Conservation (phyloP, 2,329 filamentous ascomycete genomes). For the Rutstroemia sp. region DNA sequence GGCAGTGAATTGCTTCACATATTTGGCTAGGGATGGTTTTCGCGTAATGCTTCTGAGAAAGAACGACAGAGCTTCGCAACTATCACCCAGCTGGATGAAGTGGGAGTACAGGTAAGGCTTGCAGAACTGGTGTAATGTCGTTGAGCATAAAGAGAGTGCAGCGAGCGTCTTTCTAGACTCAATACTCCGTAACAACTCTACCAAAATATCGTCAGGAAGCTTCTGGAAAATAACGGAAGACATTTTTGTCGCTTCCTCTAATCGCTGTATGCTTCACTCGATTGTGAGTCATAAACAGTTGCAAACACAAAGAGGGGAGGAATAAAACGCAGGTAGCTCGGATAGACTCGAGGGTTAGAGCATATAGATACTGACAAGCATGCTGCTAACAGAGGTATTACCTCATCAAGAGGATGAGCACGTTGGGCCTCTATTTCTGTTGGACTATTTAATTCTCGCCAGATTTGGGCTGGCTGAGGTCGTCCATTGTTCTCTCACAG, state of each 20-base stretch:
- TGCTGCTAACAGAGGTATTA: too few relatives aligned
- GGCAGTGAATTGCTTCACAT: conserved; percentile 1
- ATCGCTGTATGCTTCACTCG: background rate
- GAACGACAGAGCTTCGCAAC: background rate
- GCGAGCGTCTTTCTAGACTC: background rate
- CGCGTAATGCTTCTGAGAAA: conserved; percentile 2
- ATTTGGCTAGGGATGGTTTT: background rate
- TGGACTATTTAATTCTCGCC: too few relatives aligned
- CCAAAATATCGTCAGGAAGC: background rate
- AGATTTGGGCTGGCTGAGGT: too few relatives aligned
- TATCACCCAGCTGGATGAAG: conserved; percentile 1
- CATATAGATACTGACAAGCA: too few relatives aligned
- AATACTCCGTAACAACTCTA: background rate
- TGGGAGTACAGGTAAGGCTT: conserved; percentile 5
- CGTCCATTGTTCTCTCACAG: too few relatives aligned
- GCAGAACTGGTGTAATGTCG: background rate
- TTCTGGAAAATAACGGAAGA: background rate
- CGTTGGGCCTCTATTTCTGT: too few relatives aligned
- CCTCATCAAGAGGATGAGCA: too few relatives aligned
- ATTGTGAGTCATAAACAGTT: too few relatives aligned
- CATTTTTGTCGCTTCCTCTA: background rate
- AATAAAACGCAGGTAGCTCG: too few relatives aligned
- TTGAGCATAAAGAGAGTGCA: conserved; percentile 1
- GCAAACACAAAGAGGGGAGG: too few relatives aligned
- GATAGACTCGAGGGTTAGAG: too few relatives aligned